phyloP scores from a whole-genome alignment of 2,329 filamentous ascomycete genomes.

The Pseudocercospora pini-densiflorae region DNA sequence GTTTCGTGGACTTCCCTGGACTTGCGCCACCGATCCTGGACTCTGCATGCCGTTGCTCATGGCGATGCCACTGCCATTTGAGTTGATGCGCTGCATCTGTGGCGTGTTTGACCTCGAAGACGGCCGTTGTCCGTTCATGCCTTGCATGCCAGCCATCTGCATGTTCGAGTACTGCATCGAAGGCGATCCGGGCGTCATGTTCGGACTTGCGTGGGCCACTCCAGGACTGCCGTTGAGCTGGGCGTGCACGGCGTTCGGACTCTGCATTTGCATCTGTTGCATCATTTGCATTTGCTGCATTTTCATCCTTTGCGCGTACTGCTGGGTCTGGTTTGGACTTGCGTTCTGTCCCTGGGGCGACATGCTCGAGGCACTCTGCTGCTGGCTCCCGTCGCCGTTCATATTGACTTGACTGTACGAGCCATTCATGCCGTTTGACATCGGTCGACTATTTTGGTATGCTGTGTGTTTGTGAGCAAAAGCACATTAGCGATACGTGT shows the following conservation, averaged over 20 bases:
- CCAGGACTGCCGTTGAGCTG: conserved; percentile 36
- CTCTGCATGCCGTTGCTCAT: conserved; percentile 38
- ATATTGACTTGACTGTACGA: conserved; percentile 20
- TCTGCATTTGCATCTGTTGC: conserved; percentile 35
- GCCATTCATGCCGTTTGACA: conserved; percentile 25
- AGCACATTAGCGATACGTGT: conserved; percentile 28
- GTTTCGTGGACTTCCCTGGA: conserved; percentile 39
- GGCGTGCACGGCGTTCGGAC: conserved; percentile 32
- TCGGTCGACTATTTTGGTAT: conserved; percentile 32
- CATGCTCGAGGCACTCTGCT: conserved; percentile 23
- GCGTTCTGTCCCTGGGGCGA: conserved; percentile 26
- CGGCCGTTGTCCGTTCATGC: conserved; percentile 26
- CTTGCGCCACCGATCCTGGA: conserved; percentile 29
- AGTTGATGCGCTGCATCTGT: conserved; percentile 39
- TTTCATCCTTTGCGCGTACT: conserved; percentile 33
- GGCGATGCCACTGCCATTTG: conserved; percentile 34
- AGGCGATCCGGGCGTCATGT: conserved; percentile 34
- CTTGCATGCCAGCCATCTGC: conserved; percentile 26
- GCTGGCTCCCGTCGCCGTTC: conserved; percentile 17
- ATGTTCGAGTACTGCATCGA: conserved; percentile 27
- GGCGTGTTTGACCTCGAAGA: conserved; percentile 39
- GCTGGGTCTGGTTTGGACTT: conserved; percentile 16
- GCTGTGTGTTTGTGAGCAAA: conserved; percentile 32
- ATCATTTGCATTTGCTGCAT: conserved; percentile 39
- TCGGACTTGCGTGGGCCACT: conserved; percentile 36